Conservation (phyloP, 805 yeast genomes). For the Barnettozyma populi region DNA sequence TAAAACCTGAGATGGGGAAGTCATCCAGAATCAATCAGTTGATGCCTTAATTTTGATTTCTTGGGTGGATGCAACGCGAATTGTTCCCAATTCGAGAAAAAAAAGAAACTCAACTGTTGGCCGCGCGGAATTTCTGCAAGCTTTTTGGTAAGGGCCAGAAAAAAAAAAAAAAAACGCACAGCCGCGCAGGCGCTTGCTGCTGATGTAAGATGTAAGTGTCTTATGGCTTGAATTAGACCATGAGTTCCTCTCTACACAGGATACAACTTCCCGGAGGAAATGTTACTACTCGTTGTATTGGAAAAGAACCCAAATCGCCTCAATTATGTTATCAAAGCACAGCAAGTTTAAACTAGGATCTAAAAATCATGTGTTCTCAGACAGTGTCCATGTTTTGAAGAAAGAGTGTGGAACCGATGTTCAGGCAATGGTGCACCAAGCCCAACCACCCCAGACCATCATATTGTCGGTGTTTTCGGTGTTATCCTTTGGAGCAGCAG, state of each 20-base stretch:
- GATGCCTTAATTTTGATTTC: neutral
- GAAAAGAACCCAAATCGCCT: no score
- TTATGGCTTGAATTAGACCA: no score
- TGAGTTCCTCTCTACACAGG: no score
- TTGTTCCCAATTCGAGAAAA: neutral
- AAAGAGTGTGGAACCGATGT: neutral
- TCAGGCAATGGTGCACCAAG: conserved; percentile 8
- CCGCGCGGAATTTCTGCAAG: neutral
- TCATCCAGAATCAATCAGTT: neutral
- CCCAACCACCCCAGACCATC: conserved; percentile 11
- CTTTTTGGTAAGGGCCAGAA: neutral
- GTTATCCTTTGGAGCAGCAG: conserved; percentile 11
- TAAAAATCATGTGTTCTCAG: neutral
- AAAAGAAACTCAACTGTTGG: neutral
- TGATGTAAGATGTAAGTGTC: no score
- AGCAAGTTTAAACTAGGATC: no score
- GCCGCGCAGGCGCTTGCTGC: neutral
- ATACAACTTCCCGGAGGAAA: no score
- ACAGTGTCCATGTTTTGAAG: neutral
- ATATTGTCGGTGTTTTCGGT: conserved; percentile 10
- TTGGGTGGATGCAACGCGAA: neutral
- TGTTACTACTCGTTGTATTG: no score
- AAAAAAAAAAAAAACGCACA: neutral
- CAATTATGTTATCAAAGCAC: no score
- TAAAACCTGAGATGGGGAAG: neutral